A percentile compares a stretch with the other conserved stretches of the same genome.
Evolutionary conservation across 2,329 filamentous ascomycete species (phyloP).

Genomic region (Xylariaceae sp.): DNA sequence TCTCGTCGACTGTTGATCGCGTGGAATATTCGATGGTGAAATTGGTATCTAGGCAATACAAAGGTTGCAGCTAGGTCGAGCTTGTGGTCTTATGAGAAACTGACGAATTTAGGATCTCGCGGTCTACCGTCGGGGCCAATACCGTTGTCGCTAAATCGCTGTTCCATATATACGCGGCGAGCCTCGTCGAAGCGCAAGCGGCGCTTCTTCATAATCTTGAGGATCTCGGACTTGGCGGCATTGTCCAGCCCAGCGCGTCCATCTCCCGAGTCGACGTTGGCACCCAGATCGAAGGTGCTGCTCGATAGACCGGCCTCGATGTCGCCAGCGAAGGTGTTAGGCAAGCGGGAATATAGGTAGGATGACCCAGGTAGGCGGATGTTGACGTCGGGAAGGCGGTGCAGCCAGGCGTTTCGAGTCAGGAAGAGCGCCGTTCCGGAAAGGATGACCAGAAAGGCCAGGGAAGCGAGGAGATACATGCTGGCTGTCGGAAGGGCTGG

Average conservation of each 20-base stretch:
- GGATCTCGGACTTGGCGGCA: conserved; percentile 73
- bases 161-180: conserved; percentile 78
- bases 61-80: too few relatives aligned
- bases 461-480: conserved; percentile 71
- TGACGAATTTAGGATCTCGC: conserved; percentile 91
- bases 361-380: conserved; percentile 10
- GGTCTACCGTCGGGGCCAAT: conserved; percentile 86
- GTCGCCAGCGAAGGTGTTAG: conserved; percentile 70
- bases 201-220: conserved; percentile 84
- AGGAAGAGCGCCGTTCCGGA: conserved; percentile 74
- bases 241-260: conserved; percentile 76
- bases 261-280: conserved; percentile 78
- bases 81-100: conserved; percentile 62
- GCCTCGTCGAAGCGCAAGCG: conserved; percentile 88
- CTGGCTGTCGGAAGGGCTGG: too few relatives aligned
- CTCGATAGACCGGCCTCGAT: conserved; percentile 84
- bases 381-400: conserved; percentile 49
- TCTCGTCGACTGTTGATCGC: too few relatives aligned
- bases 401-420: conserved; percentile 74
- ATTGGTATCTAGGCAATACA: too few relatives aligned
- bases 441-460: conserved; percentile 68
- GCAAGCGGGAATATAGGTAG: conserved; percentile 72
- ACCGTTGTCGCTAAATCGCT: conserved; percentile 78
- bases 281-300: conserved; percentile 74
- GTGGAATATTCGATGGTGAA: too few relatives aligned